phyloP scores from a whole-genome alignment of 2,329 filamentous ascomycete species.

The Alternaria sp. region DNA sequence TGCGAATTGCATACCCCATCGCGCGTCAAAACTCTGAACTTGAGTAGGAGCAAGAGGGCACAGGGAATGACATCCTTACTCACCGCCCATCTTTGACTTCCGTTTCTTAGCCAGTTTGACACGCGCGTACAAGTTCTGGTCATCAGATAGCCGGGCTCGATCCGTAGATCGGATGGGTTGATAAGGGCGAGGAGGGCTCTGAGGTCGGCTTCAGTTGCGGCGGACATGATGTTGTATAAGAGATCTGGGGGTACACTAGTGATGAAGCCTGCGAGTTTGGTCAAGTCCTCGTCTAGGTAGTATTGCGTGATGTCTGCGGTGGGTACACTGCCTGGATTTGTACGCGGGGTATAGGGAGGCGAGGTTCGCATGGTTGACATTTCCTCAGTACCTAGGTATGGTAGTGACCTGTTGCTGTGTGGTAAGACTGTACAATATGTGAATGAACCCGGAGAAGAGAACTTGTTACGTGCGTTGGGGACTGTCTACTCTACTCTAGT shows the following conservation, averaged over 20 bases:
- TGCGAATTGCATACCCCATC: background rate
- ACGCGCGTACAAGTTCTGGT: background rate
- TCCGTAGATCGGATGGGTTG: background rate
- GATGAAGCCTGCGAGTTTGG: background rate
- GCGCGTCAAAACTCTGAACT: background rate
- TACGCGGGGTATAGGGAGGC: background rate
- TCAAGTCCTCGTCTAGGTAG: background rate
- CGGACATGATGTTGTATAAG: background rate
- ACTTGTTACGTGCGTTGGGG: background rate
- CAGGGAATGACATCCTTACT: background rate
- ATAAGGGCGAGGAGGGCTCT: background rate
- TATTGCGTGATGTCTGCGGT: background rate
- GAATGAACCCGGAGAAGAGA: too few relatives aligned
- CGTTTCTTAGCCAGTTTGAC: background rate
- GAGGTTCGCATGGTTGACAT: background rate
- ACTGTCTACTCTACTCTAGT: background rate
- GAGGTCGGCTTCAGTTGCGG: background rate
- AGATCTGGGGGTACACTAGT: background rate
- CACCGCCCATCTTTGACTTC: background rate
- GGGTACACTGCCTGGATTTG: background rate
- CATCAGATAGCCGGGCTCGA: background rate
- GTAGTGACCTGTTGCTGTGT: too few relatives aligned
- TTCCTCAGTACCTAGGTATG: rapidly evolving
- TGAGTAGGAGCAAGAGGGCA: background rate
- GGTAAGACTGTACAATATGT: background rate